Conservation (phyloP, 805 yeast species). For the Candida mattraensis region DNA sequence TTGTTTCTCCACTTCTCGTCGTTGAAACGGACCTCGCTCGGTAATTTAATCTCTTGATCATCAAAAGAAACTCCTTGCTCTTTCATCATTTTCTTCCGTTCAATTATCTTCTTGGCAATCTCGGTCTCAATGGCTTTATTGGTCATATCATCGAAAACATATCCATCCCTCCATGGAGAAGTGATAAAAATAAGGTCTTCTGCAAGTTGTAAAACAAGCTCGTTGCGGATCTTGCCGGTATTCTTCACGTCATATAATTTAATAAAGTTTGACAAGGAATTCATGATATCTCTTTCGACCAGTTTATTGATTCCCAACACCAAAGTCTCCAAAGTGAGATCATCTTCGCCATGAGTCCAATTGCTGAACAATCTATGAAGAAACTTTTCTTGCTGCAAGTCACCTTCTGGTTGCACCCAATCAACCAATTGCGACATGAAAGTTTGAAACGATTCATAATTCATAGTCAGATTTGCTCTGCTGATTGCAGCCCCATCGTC, state of each 20-base stretch:
- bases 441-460: slow-evolving; percentile 62
- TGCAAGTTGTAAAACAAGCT: slow-evolving; percentile 77
- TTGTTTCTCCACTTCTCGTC: slow-evolving; percentile 58
- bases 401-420: slow-evolving; percentile 55
- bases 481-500: slow-evolving; percentile 62
- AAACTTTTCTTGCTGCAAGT: slow-evolving; percentile 43
- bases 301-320: slow-evolving; percentile 71
- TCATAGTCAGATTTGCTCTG: slow-evolving; percentile 68
- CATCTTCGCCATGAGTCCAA: slow-evolving; percentile 68
- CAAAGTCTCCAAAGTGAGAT: slow-evolving; percentile 66
- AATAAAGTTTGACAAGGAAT: slow-evolving; percentile 75
- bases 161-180: slow-evolving; percentile 80
- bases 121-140: slow-evolving; percentile 61
- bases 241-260: slow-evolving; percentile 64
- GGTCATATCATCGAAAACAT: slow-evolving; percentile 62
- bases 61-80: slow-evolving; percentile 32
- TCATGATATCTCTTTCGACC: slow-evolving; percentile 73
- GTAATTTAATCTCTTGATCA: slow-evolving; percentile 46
- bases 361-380: slow-evolving; percentile 60
- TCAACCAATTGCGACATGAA: slow-evolving; percentile 81
- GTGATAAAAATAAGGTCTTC: slow-evolving; percentile 85
- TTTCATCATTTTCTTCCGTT: slow-evolving; percentile 35
- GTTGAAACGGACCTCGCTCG: slow-evolving; percentile 61
- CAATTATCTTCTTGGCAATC: slow-evolving; percentile 61
- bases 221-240: slow-evolving; percentile 66